phyloP scores from a whole-genome alignment of 2,329 filamentous ascomycete genomes.

The Phaeosphaeriaceae sp. region DNA sequence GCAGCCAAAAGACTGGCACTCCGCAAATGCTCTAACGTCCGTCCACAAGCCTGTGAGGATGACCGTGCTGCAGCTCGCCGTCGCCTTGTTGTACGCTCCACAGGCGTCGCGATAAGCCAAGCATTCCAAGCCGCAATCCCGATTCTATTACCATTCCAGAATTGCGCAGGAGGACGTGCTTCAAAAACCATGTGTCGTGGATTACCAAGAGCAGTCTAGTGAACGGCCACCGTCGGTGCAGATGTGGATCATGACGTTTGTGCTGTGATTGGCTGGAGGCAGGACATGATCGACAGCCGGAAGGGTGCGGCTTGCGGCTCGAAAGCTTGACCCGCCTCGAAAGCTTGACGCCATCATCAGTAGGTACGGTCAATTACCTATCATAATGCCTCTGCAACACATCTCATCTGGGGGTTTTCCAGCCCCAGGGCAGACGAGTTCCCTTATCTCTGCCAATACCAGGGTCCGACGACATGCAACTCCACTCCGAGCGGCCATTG shows the following conservation, averaged over 20 bases:
- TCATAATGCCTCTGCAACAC: background rate
- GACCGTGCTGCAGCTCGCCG: background rate
- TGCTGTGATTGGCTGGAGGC: background rate
- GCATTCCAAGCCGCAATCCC: background rate
- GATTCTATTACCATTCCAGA: slow-evolving; percentile 1
- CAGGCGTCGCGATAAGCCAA: slow-evolving; percentile 1
- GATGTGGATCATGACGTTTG: background rate
- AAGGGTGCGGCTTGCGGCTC: background rate
- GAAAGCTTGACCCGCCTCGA: slow-evolving; percentile 30
- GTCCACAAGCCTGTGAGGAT: background rate
- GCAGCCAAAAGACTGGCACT: too few species aligned
- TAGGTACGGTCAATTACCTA: background rate
- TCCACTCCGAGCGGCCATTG: background rate
- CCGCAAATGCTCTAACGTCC: background rate
- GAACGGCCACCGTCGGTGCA: slow-evolving; percentile 22
- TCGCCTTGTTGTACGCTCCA: background rate
- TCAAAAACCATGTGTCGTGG: slow-evolving; percentile 15
- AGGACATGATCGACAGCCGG: background rate
- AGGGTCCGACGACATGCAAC: slow-evolving; percentile 14
- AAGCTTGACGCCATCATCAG: slow-evolving; percentile 3
- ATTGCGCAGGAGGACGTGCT: background rate
- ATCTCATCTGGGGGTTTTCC: background rate
- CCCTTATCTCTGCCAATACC: slow-evolving; percentile 5
- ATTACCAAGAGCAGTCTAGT: slow-evolving; percentile 17
- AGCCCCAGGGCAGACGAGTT: background rate